phyloP scores from a whole-genome alignment of 371 early-diverging fungal species.

The Mortierella sp. region DNA sequence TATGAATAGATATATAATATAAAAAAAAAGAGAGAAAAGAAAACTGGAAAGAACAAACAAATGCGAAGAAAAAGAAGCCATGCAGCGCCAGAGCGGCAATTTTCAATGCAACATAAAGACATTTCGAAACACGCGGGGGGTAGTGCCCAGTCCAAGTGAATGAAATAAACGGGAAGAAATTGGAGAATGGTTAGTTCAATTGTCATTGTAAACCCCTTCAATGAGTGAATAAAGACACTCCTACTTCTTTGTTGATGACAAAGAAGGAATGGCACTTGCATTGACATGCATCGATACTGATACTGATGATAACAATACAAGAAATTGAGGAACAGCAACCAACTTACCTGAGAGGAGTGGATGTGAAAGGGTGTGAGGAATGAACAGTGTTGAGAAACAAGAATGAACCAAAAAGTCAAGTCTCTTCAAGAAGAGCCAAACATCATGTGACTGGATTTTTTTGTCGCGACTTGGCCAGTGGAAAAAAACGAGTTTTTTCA shows the following conservation, averaged over 20 bases:
- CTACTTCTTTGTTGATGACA: slow-evolving; percentile 1
- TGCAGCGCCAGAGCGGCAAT: neutral
- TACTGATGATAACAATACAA: neutral
- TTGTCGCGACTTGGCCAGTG: neutral
- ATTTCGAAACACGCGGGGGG: neutral
- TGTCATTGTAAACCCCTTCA: neutral
- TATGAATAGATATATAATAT: neutral
- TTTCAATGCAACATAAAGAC: neutral
- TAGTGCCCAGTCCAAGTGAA: neutral
- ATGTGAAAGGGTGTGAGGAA: neutral
- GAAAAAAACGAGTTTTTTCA: no score
- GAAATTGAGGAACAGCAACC: neutral
- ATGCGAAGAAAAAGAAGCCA: neutral
- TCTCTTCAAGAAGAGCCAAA: no score
- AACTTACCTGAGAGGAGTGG: slow-evolving; percentile 2
- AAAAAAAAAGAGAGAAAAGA: neutral
- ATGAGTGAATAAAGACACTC: neutral
- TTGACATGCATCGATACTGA: neutral
- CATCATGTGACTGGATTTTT: neutral
- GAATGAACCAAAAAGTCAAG: neutral
- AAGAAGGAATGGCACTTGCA: neutral
- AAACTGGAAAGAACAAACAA: neutral
- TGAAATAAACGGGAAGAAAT: slow-evolving; percentile 2
- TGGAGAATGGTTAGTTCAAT: neutral
- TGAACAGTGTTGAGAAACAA: neutral